These are phyloP conservation scores for Zanthoxylum bungeanum DNA, from an alignment of 345 rosid genomes.

Conservation along the genomic window DNA sequence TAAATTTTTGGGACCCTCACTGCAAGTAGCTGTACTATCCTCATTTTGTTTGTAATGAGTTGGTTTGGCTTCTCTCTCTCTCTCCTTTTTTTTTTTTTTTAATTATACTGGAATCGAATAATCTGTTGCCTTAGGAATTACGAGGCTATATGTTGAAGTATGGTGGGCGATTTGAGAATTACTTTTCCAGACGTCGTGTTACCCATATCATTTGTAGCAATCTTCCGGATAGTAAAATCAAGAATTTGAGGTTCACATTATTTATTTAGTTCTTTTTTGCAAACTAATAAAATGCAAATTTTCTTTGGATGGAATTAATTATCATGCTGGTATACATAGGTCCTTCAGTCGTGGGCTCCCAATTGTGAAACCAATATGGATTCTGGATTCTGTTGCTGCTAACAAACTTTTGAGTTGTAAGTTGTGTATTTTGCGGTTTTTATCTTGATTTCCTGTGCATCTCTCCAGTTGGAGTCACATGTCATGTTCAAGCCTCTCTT, in stretches of 20 bases:
- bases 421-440: slow-evolving; percentile 25
- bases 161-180: slow-evolving; percentile 83
- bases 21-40: background rate
- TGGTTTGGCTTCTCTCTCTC: slow-evolving; percentile 4
- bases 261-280: slow-evolving; percentile 7
- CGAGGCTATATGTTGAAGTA: slow-evolving; percentile 64
- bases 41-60: background rate
- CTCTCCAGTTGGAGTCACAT: background rate
- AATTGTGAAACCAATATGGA: slow-evolving; percentile 90
- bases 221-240: slow-evolving; percentile 80
- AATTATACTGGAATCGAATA: background rate
- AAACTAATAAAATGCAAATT: background rate
- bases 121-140: slow-evolving; percentile 54
- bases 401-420: slow-evolving; percentile 79
- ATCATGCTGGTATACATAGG: slow-evolving; percentile 38
- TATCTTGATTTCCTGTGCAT: background rate
- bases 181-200: slow-evolving; percentile 77
- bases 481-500: background rate
- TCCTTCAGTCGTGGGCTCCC: slow-evolving; percentile 92
- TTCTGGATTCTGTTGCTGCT: slow-evolving; percentile 70
- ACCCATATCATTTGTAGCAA: slow-evolving; percentile 92
- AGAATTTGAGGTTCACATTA: slow-evolving; percentile 64
- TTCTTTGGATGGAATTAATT: background rate
- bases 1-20: no score
- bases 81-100: no score